phyloP scores from a whole-genome alignment of 805 yeast genomes.

The Zygoascus bituminiphila region DNA sequence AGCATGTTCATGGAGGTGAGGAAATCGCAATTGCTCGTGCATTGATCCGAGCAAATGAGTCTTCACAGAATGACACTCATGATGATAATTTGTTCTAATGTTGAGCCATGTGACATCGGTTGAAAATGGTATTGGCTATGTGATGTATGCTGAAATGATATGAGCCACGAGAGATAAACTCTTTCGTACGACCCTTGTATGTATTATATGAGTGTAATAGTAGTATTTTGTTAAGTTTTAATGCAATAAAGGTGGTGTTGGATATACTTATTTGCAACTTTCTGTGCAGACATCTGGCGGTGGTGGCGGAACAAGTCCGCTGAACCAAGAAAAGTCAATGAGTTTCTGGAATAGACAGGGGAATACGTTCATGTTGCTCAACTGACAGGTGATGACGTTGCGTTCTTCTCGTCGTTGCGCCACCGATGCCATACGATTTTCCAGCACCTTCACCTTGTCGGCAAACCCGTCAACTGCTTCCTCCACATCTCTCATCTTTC shows the following conservation, averaged over 20 bases:
- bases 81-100: conserved; percentile 5
- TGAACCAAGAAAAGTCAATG: neutral
- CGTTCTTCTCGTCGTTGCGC: neutral
- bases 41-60: conserved; percentile 49
- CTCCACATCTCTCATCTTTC: conserved; percentile 60
- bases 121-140: too few relatives aligned
- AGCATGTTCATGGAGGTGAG: conserved; percentile 33
- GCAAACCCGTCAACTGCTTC: conserved; percentile 44
- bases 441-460: conserved; percentile 31
- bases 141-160: neutral
- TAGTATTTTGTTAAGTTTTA: neutral
- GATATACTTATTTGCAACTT: neutral
- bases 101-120: neutral
- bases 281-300: too few relatives aligned
- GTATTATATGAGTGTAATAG: neutral
- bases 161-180: neutral
- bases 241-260: neutral
- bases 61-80: conserved; percentile 4
- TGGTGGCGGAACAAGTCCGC: neutral
- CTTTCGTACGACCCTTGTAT: too few relatives aligned
- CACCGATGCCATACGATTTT: conserved; percentile 18
- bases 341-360: neutral
- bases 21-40: conserved; percentile 63
- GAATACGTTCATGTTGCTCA: too few relatives aligned
- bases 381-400: neutral